A percentile compares a stretch with the other conserved stretches of the same genome.
These are phyloP conservation scores for Beauveria bassiana DNA, from an alignment of 2,329 filamentous ascomycete species.

Conservation along the genomic window DNA sequence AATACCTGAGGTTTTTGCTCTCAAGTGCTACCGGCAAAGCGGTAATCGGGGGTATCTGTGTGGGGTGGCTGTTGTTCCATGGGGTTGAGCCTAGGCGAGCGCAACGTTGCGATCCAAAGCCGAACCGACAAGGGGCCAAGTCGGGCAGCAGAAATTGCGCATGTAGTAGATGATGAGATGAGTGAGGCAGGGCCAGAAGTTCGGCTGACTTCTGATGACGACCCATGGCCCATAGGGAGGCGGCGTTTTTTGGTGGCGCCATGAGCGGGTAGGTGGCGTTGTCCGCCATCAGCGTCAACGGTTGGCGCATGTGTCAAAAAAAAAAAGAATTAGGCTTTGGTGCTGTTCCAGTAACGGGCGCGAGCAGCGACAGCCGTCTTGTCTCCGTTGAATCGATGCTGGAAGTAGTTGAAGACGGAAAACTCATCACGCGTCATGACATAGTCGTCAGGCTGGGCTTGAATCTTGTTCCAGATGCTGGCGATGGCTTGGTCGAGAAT, in stretches of 20 bases:
- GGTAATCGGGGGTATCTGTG: not conserved
- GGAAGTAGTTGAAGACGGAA: slow-evolving; percentile 79
- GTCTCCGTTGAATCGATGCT: slow-evolving; percentile 53
- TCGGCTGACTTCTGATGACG: not conserved
- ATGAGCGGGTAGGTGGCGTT: not conserved
- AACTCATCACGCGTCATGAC: slow-evolving; percentile 72
- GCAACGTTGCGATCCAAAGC: slow-evolving; percentile 1
- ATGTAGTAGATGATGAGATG: not conserved
- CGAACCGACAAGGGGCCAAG: not conserved
- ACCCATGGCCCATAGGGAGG: too few relatives aligned
- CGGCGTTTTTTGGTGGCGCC: not conserved
- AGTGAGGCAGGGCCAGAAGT: not conserved
- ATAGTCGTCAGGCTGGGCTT: slow-evolving; percentile 59
- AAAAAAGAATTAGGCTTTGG: slow-evolving; percentile 23
- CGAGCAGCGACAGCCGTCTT: slow-evolving; percentile 39
- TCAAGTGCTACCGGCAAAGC: not conserved
- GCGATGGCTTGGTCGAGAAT: slow-evolving; percentile 59
- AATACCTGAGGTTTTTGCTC: not conserved
- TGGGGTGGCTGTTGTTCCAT: not conserved
- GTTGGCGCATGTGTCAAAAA: not conserved
- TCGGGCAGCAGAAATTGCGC: not conserved
- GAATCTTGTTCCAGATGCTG: slow-evolving; percentile 61
- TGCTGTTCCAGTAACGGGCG: slow-evolving; percentile 46
- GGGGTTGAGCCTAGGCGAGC: not conserved
- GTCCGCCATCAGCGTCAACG: not conserved